Conservation (phyloP, 2,329 filamentous ascomycete genomes). For the Nectriaceae sp. region DNA sequence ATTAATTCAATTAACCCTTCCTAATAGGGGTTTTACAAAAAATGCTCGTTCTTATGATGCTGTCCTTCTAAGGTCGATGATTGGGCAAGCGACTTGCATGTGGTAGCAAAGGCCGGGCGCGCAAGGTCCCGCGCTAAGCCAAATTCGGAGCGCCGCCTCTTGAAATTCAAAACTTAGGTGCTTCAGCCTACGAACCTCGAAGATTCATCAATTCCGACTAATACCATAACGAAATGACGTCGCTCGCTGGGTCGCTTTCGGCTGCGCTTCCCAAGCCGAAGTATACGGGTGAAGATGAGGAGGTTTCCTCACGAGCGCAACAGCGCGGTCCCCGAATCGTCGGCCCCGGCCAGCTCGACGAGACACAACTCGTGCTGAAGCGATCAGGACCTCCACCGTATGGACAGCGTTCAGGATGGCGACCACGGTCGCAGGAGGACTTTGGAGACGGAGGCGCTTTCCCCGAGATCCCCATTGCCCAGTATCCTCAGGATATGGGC, state of each 20-base stretch:
- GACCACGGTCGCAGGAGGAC: constrained; percentile 84
- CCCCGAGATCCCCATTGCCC: constrained; percentile 88
- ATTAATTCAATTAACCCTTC: too few species aligned
- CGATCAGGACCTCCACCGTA: constrained; percentile 85
- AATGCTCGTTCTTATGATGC: too few species aligned
- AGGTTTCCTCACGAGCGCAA: constrained; percentile 69
- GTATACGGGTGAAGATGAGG: constrained; percentile 88
- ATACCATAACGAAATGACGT: constrained; percentile 54
- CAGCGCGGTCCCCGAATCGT: constrained; percentile 83
- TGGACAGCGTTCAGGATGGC: constrained; percentile 85
- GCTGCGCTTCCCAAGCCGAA: constrained; percentile 85
- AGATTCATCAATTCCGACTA: constrained; percentile 23
- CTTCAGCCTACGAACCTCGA: constrained; percentile 18
- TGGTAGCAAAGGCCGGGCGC: constrained; percentile 2
- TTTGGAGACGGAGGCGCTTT: constrained; percentile 97
- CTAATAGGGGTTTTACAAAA: too few species aligned
- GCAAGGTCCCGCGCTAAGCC: constrained; percentile 30
- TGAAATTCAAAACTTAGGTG: constrained; percentile 34
- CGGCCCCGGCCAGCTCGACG: constrained; percentile 76
- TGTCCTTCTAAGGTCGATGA: too few species aligned
- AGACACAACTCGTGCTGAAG: constrained; percentile 82
- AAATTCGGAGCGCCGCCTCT: constrained; percentile 29
- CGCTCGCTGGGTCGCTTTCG: constrained; percentile 71
- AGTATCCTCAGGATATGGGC: constrained; percentile 96
- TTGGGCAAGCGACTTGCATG: constrained; percentile 5